Base-by-base conservation (phyloP, 495 filamentous ascomycete species). In the Aspergillus ellipticus region DNA sequence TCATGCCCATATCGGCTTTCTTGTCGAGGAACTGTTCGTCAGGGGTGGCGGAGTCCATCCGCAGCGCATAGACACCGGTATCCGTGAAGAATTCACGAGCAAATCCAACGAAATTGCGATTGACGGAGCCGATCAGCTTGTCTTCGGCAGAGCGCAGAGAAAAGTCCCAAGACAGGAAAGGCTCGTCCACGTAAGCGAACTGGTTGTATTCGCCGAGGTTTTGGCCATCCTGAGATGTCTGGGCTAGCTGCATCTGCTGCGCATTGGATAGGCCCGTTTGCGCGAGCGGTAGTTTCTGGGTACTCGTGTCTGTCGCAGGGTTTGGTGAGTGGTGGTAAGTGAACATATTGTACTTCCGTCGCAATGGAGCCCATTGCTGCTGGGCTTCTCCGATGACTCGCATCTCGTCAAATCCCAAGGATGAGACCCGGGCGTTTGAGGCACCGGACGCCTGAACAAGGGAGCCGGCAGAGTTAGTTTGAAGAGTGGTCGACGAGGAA, bases 31-130 rank as follows among this genome's bases (percentile, higher is more conserved):
- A 65, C 16, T 74, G 63, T 50, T 79, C 75, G 10, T 66, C 69
- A 16, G 78, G 51, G 3, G 70, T 75, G 16, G 82, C 84, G 11
- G 83, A 80, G 60, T 89, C 86, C 85, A 89, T 88, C 5, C 84
- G 74, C 28, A 88, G 62, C 4, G 82, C 85, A 63, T 89, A 89
- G 3, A 88, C 83, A 43, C 86, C 86, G 0, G 83, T 87, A 50
- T 88, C 86, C 0, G 86, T 89, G 67, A 89, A 88, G 35, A 89
- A 70, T 55, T 89, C 86, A 0, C 85, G 75, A n/a, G 80, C 84
- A 64, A 88, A 88, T 1, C 85, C 85, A 28, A 69, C 74, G 65
- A 87, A 89, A 57, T 88, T 81, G 48, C 85, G 80, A 59, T 88
- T 88, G 4, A 89, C 85, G 5, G 78, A 82, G 42, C 85, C 84